These are phyloP conservation scores for Chaetomium sp. DNA, from an alignment of 2,329 filamentous ascomycete genomes.

Conservation along the genomic window DNA sequence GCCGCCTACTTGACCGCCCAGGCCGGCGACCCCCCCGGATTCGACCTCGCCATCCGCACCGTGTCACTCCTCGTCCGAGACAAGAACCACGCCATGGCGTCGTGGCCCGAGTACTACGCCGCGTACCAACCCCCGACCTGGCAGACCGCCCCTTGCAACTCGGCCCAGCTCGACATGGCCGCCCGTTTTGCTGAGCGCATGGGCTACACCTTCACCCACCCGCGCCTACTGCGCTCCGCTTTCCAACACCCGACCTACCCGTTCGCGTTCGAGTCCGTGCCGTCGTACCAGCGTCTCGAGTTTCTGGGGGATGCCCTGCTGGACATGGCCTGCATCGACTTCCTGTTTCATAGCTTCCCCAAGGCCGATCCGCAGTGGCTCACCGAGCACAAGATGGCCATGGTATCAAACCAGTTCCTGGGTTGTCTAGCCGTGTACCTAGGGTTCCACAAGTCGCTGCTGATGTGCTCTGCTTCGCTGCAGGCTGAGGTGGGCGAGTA, in stretches of 20 bases:
- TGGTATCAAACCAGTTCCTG: constrained; percentile 94
- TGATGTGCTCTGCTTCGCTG: constrained; percentile 42
- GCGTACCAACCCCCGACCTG: constrained; percentile 65
- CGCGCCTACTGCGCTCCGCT: constrained; percentile 71
- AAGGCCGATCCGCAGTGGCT: constrained; percentile 88
- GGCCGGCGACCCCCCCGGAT: constrained; percentile 28
- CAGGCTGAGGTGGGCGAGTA: constrained; percentile 46
- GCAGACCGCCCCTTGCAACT: constrained; percentile 56
- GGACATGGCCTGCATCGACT: constrained; percentile 78
- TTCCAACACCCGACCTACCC: constrained; percentile 85
- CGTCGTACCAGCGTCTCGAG: constrained; percentile 84
- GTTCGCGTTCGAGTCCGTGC: constrained; percentile 66
- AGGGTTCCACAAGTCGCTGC: constrained; percentile 68
- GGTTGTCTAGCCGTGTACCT: constrained; percentile 74
- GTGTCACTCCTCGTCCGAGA: constrained; percentile 66
- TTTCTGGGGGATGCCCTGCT: constrained; percentile 86
- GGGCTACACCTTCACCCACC: constrained; percentile 62
- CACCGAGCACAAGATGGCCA: constrained; percentile 98
- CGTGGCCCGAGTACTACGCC: constrained; percentile 66
- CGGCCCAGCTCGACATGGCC: constrained; percentile 62
- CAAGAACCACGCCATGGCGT: constrained; percentile 60
- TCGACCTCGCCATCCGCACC: constrained; percentile 54
- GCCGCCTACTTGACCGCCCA: constrained; percentile 59
- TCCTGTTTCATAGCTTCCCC: constrained; percentile 71
- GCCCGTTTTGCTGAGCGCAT: constrained; percentile 52